Evolutionary conservation across 225 moss, liverwort and hornwort species (phyloP), one percentile per base, ranked within the genome.

Genomic region (Bryum argenteum): DNA sequence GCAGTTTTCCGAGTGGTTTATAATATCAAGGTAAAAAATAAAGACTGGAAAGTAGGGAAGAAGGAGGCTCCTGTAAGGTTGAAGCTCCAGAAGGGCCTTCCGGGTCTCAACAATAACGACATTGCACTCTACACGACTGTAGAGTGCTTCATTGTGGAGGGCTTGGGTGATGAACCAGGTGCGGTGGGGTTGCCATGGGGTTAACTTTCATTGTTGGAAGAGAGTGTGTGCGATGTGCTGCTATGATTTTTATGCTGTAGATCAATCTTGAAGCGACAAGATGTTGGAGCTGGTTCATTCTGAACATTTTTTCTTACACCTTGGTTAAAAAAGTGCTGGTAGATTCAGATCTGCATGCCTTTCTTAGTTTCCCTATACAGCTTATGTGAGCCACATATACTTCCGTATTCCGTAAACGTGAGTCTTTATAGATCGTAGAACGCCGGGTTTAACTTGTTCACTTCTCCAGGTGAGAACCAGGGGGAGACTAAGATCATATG

Each of bases 1-100:
- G 71, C 85, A 85, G 82, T 85, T 7, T 85, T 85, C 9, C 79
- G 82, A 28, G 73, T 85, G 54, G 66, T 79, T 0, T 70, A 79
- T 26, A 58, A 51, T 39, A 73, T 82, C 9, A 71, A 67, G 53
- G 52, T 37, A 16, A 61, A 70, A 63, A 61, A 65, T 22, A 66
- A 63, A 39, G 39, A 61, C 39, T 82, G 81, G 85, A 70, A 67
- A 44, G 71, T 82, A 3, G 79, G 81, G 24, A 59, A 62, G 50
- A 44, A 54, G 8, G n/a, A 48, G 14, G 19, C 58, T 8, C 79
- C 82, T 8, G 19, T 50, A 37, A 65, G 66, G 9, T 58, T 85
- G 67, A 85, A 82, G 73, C 77, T 85, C 45, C n/a, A 63, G 58
- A 85, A 77, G 33, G 85, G 85, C 18, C 43, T 73, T 24, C 79